Conservation (phyloP, 805 yeast genomes). For the Monosporozyma solicola region DNA sequence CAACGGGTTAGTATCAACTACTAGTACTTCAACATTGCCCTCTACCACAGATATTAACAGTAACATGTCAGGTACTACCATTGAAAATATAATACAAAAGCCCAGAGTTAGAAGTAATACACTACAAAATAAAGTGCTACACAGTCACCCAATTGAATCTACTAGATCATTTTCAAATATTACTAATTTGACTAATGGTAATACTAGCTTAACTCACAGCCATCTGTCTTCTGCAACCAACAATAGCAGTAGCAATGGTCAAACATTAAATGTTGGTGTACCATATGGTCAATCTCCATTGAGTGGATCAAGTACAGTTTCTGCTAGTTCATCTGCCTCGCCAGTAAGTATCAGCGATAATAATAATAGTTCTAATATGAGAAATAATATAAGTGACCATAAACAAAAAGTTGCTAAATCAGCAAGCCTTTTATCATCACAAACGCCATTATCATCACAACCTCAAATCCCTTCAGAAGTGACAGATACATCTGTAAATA, state of each 20-base stretch:
- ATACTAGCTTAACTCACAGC: neutral
- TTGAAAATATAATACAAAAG: conserved; percentile 8
- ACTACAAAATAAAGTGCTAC: conserved; percentile 11
- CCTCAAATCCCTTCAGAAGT: neutral
- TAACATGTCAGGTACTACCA: neutral
- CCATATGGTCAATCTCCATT: conserved; percentile 1
- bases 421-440: conserved; percentile 1
- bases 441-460: neutral
- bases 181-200: conserved; percentile 4
- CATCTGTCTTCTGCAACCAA: neutral
- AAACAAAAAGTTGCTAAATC: conserved; percentile 1
- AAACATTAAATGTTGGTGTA: neutral
- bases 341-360: neutral
- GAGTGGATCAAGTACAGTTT: conserved; percentile 2
- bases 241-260: too few relatives aligned
- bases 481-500: neutral
- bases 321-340: neutral
- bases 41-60: neutral
- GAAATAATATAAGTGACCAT: neutral
- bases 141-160: neutral
- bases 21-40: neutral
- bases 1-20: neutral
- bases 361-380: neutral
- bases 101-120: conserved; percentile 22
- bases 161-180: conserved; percentile 18